Evolutionary conservation across 352 stramenopile species (phyloP).

Genomic region (Pythium utonaiense): DNA sequence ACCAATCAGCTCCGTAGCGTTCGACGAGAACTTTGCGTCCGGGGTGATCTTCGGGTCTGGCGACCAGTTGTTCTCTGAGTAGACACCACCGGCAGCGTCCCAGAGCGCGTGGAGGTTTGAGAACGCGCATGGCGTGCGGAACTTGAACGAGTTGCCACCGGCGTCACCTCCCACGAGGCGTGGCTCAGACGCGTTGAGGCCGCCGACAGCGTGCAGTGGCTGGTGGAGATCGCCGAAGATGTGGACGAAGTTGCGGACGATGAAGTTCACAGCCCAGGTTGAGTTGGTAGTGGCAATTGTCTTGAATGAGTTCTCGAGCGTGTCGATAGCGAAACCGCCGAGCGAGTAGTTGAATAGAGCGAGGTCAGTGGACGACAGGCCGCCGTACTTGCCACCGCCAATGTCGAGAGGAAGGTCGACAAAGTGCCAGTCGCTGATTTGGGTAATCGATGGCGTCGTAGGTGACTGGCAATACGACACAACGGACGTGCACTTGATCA

Average conservation of each 20-base stretch:
- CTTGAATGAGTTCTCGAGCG: conserved; percentile 37
- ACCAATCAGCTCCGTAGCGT: conserved; percentile 43
- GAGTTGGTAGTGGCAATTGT: conserved; percentile 59
- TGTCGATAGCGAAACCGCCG: conserved; percentile 34
- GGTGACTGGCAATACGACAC: conserved; percentile 34
- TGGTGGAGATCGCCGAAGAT: conserved; percentile 60
- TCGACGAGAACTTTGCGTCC: conserved; percentile 17
- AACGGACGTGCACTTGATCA: conserved; percentile 52
- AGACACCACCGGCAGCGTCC: conserved; percentile 43
- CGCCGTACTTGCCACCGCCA: conserved; percentile 33
- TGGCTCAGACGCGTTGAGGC: conserved; percentile 3
- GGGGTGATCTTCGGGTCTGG: conserved; percentile 11
- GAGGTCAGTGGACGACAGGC: conserved; percentile 34
- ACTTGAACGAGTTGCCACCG: not conserved
- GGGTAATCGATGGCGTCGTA: conserved; percentile 32
- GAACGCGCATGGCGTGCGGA: conserved; percentile 27
- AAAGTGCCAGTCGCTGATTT: conserved; percentile 60
- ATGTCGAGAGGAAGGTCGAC: conserved; percentile 53
- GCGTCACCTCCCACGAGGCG: not conserved
- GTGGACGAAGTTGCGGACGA: conserved; percentile 61
- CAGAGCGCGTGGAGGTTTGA: conserved; percentile 67
- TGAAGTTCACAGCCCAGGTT: conserved; percentile 47
- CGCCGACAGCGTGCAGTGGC: conserved; percentile 41
- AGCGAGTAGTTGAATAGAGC: conserved; percentile 24
- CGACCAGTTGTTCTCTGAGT: conserved; percentile 59